A percentile compares a stretch with the other conserved stretches of the same genome.
Conservation (phyloP, 495 filamentous ascomycete species). For the Aspergillus cristatus region DNA sequence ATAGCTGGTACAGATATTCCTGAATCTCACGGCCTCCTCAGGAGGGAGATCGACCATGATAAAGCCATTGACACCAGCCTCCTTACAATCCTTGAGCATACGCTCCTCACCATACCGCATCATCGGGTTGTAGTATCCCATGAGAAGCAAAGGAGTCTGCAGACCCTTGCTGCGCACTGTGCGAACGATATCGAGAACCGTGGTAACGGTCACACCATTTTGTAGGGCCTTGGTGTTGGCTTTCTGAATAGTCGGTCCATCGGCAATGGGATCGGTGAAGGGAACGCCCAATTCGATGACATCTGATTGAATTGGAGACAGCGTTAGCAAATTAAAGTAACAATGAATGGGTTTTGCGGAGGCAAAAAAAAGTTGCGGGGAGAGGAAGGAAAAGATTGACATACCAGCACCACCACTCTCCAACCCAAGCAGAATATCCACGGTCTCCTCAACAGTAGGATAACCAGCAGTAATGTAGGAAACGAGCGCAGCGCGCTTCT, state of each 20-base stretch:
- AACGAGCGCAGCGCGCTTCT: conserved; percentile 62
- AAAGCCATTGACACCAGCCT: conserved; percentile 89
- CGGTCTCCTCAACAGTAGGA: conserved; percentile 71
- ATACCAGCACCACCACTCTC: conserved; percentile 88
- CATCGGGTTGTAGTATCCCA: conserved; percentile 98
- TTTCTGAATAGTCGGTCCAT: conserved; percentile 89
- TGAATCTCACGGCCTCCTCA: conserved; percentile 90
- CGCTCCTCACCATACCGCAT: conserved; percentile 87
- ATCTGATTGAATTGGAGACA: conserved; percentile 16
- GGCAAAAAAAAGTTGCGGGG: not conserved
- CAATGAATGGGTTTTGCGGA: not conserved
- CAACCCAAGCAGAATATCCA: conserved; percentile 77
- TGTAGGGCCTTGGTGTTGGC: conserved; percentile 80
- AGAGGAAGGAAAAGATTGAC: conserved; percentile 11
- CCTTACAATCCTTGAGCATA: conserved; percentile 75
- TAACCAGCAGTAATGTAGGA: conserved; percentile 96
- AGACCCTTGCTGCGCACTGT: conserved; percentile 67
- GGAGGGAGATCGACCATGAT: conserved; percentile 96
- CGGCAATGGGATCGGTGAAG: conserved; percentile 96
- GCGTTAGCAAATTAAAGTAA: conserved; percentile 1
- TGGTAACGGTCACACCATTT: conserved; percentile 77
- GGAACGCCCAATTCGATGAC: conserved; percentile 58
- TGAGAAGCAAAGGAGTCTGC: conserved; percentile 74
- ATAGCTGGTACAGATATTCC: conserved; percentile 67
- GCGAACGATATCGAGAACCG: conserved; percentile 69